Evolutionary conservation across 352 stramenopile species (phyloP).

Genomic region (Globisporangium canariense): DNA sequence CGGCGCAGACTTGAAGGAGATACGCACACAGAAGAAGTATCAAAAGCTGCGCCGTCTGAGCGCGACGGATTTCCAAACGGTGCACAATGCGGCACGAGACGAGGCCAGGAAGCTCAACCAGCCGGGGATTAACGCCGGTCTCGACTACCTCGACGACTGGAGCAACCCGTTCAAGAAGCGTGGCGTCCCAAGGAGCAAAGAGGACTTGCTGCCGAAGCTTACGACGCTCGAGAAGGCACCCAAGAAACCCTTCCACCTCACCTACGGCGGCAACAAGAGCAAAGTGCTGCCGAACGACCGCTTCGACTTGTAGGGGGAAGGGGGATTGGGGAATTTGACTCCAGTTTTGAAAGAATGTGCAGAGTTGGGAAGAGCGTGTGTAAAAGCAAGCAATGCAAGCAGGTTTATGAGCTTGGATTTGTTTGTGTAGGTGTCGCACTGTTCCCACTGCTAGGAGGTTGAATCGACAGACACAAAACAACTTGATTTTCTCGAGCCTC

Average conservation of each 20-base stretch:
- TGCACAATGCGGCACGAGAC: slow-evolving; percentile 49
- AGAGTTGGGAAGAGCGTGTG: neutral
- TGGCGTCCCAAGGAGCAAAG: slow-evolving; percentile 41
- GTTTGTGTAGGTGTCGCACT: neutral
- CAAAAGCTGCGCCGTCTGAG: slow-evolving; percentile 50
- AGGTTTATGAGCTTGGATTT: neutral
- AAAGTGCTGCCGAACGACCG: slow-evolving; percentile 64
- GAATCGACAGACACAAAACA: too few species aligned
- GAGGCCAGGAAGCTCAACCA: slow-evolving; percentile 32
- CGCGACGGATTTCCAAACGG: slow-evolving; percentile 41
- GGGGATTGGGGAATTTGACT: neutral
- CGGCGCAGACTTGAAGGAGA: slow-evolving; percentile 33
- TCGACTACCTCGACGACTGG: slow-evolving; percentile 58
- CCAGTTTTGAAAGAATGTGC: slow-evolving; percentile 5
- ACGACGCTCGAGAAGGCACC: slow-evolving; percentile 41
- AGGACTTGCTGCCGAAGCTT: slow-evolving; percentile 46
- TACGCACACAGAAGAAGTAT: slow-evolving; percentile 59
- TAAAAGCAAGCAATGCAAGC: neutral
- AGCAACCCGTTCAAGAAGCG: slow-evolving; percentile 73
- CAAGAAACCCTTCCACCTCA: slow-evolving; percentile 56
- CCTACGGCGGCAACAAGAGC: slow-evolving; percentile 57
- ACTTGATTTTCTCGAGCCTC: neutral
- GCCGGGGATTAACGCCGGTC: slow-evolving; percentile 47
- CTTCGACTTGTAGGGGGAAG: slow-evolving; percentile 44
- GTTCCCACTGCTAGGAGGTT: neutral